phyloP scores from a whole-genome alignment of 2,329 filamentous ascomycete genomes.

The Cadophora sp. region DNA sequence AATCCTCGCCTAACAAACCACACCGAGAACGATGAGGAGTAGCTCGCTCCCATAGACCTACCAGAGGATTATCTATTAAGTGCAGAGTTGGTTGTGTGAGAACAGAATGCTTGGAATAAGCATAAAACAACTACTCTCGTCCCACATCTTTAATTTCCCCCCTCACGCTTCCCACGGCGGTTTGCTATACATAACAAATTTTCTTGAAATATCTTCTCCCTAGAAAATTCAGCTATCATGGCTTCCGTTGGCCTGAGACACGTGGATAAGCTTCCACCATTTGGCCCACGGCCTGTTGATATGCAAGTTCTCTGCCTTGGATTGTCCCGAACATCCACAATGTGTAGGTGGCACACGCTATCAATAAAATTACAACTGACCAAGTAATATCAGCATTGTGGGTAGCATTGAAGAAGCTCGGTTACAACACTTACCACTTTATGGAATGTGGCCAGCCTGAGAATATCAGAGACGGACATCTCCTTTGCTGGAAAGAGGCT shows the following conservation, averaged over 20 bases:
- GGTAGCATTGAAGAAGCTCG: constrained; percentile 7
- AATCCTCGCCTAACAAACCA: neutral
- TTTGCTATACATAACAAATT: no score
- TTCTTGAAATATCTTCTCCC: neutral
- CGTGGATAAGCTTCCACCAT: constrained; percentile 5
- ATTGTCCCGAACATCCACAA: constrained; percentile 6
- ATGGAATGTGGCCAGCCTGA: constrained; percentile 2
- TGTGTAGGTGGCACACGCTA: constrained; percentile 7
- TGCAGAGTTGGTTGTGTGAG: neutral
- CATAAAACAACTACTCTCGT: neutral
- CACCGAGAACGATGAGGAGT: neutral
- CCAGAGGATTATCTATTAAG: neutral
- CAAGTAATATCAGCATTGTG: neutral
- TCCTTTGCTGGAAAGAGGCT: constrained; percentile 13
- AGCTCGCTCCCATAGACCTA: neutral
- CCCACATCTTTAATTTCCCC: no score
- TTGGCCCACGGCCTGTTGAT: constrained; percentile 1
- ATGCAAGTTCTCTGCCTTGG: constrained; percentile 18
- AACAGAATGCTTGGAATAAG: neutral
- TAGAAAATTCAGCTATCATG: neutral
- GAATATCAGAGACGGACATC: constrained; percentile 6
- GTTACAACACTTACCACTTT: constrained; percentile 12
- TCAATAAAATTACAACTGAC: neutral
- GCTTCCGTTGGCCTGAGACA: neutral
- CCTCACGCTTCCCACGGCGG: no score